Base-by-base conservation (phyloP, 139 green algal species). In the Tetraselmis chui region DNA sequence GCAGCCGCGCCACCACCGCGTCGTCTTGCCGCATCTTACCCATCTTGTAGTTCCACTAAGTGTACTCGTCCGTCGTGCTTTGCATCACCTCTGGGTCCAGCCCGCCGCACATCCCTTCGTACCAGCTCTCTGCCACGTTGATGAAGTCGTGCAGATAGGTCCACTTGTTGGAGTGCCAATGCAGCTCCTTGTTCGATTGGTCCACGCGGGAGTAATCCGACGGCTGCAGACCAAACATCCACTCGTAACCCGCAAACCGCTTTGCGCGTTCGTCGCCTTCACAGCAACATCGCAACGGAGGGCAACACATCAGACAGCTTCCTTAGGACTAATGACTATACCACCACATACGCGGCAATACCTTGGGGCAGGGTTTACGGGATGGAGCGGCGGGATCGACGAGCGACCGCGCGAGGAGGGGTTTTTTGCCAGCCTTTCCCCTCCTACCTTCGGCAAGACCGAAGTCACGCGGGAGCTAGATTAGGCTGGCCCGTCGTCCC, bases 11-110 rank as follows among this genome's bases (percentile, higher is more conserved):
- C 28, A 92, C 88, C 76, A 93, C 90, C 22, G 22, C 27, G 81
- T 93, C 90, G 28, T 93, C 90, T 28, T 87, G 82, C 83, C 86
- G 85, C 59, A 81, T 30, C 85, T 90, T 91, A 24, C 75, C 75
- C 84, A 93, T 87, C 80, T 86, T 89, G 85, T 89, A 91, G 1
- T 86, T 83, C 0, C 31, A 28, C 30, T 86, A 88, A 28, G 80
- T 80, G 79, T 75, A 81, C 75, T 92, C 87, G 74, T 91, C 87
- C 59, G 45, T 67, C 11, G 11, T 67, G 45, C 11, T 25, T 67
- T 67, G 45, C 45, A 67, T 67, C 11, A 67, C 45, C 45, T 67
- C 45, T 5, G 45, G 45, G 18, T 67, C 45, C 45, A 67, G 45
- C 11, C 11, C 5, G 45, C 18, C 18, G 45, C 45, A 67, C 45